phyloP scores from a whole-genome alignment of 1,284 basidiomycete species.

The Gastroboletus turbinatus region DNA sequence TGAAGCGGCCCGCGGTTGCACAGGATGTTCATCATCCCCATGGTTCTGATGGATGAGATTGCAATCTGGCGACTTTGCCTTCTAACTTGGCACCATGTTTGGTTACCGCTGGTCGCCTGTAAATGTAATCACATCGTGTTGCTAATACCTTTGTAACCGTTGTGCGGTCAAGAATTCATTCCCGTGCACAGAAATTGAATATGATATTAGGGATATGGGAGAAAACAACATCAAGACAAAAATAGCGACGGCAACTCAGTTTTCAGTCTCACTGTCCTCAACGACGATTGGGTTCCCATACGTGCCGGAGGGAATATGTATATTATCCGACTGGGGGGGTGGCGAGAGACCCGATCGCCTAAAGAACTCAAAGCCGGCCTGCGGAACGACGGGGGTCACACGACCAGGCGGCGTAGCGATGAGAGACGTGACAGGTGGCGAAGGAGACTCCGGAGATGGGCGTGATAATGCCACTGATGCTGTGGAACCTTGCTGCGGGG shows the following conservation, averaged over 20 bases:
- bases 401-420: background rate
- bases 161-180: background rate
- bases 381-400: background rate
- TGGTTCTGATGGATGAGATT: background rate
- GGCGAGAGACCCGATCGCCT: conserved; percentile 5
- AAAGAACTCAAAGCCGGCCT: background rate
- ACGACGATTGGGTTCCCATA: conserved; percentile 26
- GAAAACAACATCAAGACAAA: background rate
- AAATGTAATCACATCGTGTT: background rate
- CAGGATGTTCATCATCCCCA: background rate
- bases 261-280: conserved; percentile 23
- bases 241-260: conserved; percentile 1
- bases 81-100: background rate
- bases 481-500: background rate
- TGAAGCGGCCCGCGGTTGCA: conserved; percentile 30
- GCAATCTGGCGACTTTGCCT: background rate
- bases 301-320: conserved; percentile 7
- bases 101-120: background rate
- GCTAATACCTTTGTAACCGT: background rate
- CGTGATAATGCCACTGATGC: background rate
- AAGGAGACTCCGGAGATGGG: background rate
- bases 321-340: conserved; percentile 1
- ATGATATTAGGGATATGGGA: background rate
- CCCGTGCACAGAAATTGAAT: background rate
- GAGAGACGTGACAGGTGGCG: background rate